Evolutionary conservation across 805 yeast species (phyloP).

Genomic region (Priceomyces melissophilus): DNA sequence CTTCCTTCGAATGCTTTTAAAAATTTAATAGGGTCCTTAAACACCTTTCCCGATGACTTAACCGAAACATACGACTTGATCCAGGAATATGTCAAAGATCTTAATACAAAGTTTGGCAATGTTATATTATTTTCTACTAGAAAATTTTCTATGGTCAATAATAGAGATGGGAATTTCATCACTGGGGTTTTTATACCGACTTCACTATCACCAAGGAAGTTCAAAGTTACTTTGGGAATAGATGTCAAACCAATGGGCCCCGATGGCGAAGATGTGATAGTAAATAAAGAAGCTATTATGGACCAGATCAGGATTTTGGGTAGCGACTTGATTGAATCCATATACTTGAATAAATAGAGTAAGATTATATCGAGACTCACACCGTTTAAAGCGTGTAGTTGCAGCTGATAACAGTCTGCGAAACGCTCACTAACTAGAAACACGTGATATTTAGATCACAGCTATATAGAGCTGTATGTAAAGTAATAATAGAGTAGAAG

Average conservation of each 20-base stretch:
- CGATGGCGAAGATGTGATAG: constrained; percentile 48
- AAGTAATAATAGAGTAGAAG: background rate
- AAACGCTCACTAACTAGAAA: background rate
- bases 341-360: constrained; percentile 31
- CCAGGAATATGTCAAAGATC: constrained; percentile 55
- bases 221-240: constrained; percentile 75
- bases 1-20: constrained; percentile 54
- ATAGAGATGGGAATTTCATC: constrained; percentile 59
- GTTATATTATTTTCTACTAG: constrained; percentile 67
- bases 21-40: constrained; percentile 48
- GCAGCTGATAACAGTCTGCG: background rate
- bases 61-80: constrained; percentile 58
- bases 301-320: constrained; percentile 69
- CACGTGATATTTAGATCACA: background rate
- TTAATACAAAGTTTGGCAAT: constrained; percentile 62
- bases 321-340: constrained; percentile 52
- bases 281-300: constrained; percentile 71
- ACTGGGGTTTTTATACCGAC: constrained; percentile 81
- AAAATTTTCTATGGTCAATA: constrained; percentile 50
- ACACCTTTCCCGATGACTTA: constrained; percentile 44
- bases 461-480: background rate
- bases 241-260: constrained; percentile 60
- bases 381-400: background rate
- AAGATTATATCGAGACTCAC: background rate
- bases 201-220: constrained; percentile 56